These are phyloP conservation scores for Solanum hybrid DNA, from an alignment of 305 asterid species.

Conservation along the genomic window DNA sequence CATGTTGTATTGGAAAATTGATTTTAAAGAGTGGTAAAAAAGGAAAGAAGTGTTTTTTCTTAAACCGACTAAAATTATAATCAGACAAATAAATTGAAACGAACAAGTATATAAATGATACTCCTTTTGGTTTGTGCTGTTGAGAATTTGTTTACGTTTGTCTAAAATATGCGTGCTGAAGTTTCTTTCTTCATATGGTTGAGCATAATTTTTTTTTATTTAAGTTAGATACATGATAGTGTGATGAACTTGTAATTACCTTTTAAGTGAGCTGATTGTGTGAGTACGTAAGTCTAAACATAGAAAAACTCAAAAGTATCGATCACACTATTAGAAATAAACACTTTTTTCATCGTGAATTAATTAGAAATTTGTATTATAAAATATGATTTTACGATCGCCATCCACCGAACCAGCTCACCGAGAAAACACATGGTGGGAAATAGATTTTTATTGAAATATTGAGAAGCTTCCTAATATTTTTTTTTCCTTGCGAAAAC, in stretches of 20 bases:
- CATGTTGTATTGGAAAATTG: no score
- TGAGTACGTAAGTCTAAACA: not conserved
- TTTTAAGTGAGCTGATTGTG: not conserved
- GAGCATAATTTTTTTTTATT: not conserved
- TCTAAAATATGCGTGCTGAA: not conserved
- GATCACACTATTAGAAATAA: not conserved
- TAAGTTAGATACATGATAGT: not conserved
- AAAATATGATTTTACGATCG: not conserved
- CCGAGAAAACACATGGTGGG: accelerated
- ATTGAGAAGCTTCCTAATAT: not conserved
- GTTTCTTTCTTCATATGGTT: not conserved
- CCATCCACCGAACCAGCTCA: not conserved
- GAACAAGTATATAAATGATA: not conserved
- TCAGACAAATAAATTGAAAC: not conserved
- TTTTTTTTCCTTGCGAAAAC: not conserved
- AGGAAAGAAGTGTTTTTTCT: accelerated
- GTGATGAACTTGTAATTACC: not conserved
- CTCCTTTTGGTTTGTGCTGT: not conserved
- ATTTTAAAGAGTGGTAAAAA: not conserved
- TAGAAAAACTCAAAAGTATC: not conserved
- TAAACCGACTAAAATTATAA: accelerated
- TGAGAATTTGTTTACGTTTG: not conserved
- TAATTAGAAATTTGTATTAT: not conserved
- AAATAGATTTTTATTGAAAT: not conserved
- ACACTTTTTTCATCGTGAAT: not conserved